Evolutionary conservation across 2,329 filamentous ascomycete genomes (phyloP), one percentile per base, ranked within the genome.

Genomic region (Paecilomyces fulvus): DNA sequence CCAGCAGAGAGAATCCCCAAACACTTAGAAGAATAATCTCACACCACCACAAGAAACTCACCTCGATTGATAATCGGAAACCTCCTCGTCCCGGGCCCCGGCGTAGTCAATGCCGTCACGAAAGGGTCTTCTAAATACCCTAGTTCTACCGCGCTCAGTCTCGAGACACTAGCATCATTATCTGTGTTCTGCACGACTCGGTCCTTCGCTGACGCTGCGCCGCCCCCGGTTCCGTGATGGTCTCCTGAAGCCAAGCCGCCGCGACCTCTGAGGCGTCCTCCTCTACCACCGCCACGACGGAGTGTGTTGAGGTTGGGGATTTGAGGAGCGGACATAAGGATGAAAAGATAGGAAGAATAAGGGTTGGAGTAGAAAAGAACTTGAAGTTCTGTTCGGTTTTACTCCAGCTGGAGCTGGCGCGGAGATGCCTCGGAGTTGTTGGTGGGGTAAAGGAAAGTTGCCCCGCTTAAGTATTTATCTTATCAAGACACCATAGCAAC

Each of bases 51-150:
- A 17, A 12, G n/a, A 10, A 11, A 28, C 48, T 23, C 25, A 49
- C 92, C 92, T 83, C 92, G 80, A 69, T 99, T 97, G 67, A 99
- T 96, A 60, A 99, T 89, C 53, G 94, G 94, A 60, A 95, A 80
- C 57, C 92, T 81, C 61, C 88, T 82, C 11, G 83, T 58, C 77
- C 79, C 68, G 28, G 65, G 60, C 2, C 63, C 67, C 7, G 63
- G 67, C 56, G 81, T 76, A 1, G 88, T 85, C 69, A 96, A 90
- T 55, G 80, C 79, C 54, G 76, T 76, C 1, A 91, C 90, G 74
- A 88, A 97, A 0, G 82, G 82, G 68, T 99, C 94, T 2, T 88
- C 75, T 1, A 99, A 78, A 70, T 97, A 97, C 30, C 90, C 91
- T 53, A 90, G 70, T 56, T 88, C 83, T 14, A 97, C 90, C 11